Percentiles rank a stretch among this genome's conserved stretches.
These are phyloP conservation scores for Fistulifera pelliculosa DNA, from an alignment of 108 stramenopile species.

Conservation along the genomic window DNA sequence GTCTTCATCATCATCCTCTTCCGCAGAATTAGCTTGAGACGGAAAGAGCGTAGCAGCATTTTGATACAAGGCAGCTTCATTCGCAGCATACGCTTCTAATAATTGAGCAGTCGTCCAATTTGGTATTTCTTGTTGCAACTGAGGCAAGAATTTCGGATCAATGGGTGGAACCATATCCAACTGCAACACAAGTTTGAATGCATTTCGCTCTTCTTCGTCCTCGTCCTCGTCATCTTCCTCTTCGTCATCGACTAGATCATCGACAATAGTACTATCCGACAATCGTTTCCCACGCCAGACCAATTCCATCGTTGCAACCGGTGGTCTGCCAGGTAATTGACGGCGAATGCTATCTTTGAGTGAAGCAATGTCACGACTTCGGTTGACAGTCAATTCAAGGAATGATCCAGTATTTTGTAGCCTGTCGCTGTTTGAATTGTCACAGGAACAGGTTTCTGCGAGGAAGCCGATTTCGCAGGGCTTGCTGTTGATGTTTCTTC, in stretches of 20 bases:
- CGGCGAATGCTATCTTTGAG: conserved; percentile 52
- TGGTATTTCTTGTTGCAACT: conserved; percentile 33
- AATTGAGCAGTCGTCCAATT: conserved; percentile 43
- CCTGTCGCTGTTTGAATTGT: conserved; percentile 46
- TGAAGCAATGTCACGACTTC: conserved; percentile 36
- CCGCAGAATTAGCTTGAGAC: conserved; percentile 14
- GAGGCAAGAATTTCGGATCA: conserved; percentile 55
- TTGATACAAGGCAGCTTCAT: conserved; percentile 40
- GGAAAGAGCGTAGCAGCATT: conserved; percentile 17
- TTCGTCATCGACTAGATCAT: conserved; percentile 56
- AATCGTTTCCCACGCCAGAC: conserved; percentile 35
- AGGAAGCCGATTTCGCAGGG: too few relatives aligned
- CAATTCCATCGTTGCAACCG: conserved; percentile 32
- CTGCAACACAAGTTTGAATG: conserved; percentile 26
- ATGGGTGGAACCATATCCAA: conserved; percentile 69
- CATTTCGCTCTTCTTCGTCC: conserved; percentile 38
- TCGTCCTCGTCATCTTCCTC: conserved; percentile 58
- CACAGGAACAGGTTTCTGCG: conserved; percentile 41
- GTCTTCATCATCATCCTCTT: too few relatives aligned
- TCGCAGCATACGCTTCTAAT: conserved; percentile 57
- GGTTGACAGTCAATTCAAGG: conserved; percentile 48
- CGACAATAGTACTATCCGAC: conserved; percentile 51
- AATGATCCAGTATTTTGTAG: conserved; percentile 43
- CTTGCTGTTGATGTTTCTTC: conserved; percentile 7
- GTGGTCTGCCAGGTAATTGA: conserved; percentile 52